Base-by-base conservation (phyloP, 208 protist genomes). In the Leishmania turanica region DNA sequence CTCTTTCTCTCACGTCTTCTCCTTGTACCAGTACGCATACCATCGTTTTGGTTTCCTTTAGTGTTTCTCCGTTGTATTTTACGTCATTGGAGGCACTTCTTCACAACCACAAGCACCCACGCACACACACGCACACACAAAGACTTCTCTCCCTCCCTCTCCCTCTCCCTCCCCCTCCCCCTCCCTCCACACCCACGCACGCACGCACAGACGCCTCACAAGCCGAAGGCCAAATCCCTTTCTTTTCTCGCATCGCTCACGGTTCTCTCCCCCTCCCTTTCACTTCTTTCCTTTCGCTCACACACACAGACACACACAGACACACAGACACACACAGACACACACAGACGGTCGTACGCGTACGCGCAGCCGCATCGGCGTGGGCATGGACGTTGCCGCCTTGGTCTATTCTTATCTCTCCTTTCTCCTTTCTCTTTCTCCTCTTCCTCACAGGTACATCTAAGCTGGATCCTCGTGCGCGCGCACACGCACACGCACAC, bases 361-460 rank as follows among this genome's bases (percentile, higher is more conserved):
- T n/a, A 47, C 66, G 66, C 15, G 40, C 40, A 47, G 40, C n/a
- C 37, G 37, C 65, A n/a, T n/a, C 19, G 37, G 37, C 37, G 37
- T 45, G 37, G 65, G 31, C 27, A 21, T 54, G 40, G 40, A 37
- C 21, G 69, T 74, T 49, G 17, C 47, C 21, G 45, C 70, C 8
- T 65, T 54, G 19, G 24, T 7, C 56, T 79, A 27, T 77, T 60
- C 56, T 60, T 77, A n/a, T 77, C 53, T 49, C 73, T 42, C 19
- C 17, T 13, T 66, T 45, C 13, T 70, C 19, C 53, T 21, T 47
- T 69, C 42, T 1, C 37, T 11, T 24, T 27, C 19, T 42, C 21
- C 37, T 34, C 42, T 64, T 60, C 62, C 65, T 65, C 60, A 51
- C 60, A 66, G 42, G 53, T 37, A 56, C 15, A 54, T 54, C 45